Base-by-base conservation (phyloP, 495 filamentous ascomycete genomes). In the Annulohypoxylon nitens region DNA sequence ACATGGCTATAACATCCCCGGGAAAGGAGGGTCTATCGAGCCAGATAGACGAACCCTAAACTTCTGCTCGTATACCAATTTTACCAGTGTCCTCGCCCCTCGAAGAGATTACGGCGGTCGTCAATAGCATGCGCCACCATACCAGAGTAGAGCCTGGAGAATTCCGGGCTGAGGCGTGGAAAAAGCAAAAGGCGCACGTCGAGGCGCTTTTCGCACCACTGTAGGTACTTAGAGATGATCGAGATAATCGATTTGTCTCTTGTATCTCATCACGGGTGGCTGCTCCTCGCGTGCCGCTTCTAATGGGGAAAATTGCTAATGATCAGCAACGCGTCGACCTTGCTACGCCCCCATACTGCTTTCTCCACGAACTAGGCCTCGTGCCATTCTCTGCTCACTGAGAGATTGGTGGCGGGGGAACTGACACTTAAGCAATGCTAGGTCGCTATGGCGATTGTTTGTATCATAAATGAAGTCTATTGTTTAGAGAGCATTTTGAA, bases 31-130 rank as follows among this genome's bases (percentile, higher is more conserved):
- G 14, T 77, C 79, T 5, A 74, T 84, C 8, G 73, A 83, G 36
- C 75, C 78, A 1, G 83, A 82, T 11, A 43, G 82, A 12, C 79
- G 85, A 8, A 78, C 85, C 18, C 76, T 86, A 47, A 89, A 87
- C 71, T 85, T 81, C 64, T 85, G 87, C 50, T 88, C 20, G 20
- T 23, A 23, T 23, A 23, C 20, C 20, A 23, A 0, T 23, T 23
- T 23, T 0, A 23, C 74, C 58, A 88, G 87, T 64, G 25, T 54
- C 16, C 47, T 8, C 0, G 23, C 25, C 25, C 12, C 25, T 54
- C 14, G 25, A 33, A 12, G 25, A 84, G 81, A 61, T 71, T 81
- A 4, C 75, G 74, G 39, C 68, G 69, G 23, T 3, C 25, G 73
- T 68, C 41, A 48, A 83, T n/a, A 86, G 85, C 11, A 20, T 26